phyloP scores from a whole-genome alignment of 1,139 yeast genomes.

The Wickerhamomyces sp. region DNA sequence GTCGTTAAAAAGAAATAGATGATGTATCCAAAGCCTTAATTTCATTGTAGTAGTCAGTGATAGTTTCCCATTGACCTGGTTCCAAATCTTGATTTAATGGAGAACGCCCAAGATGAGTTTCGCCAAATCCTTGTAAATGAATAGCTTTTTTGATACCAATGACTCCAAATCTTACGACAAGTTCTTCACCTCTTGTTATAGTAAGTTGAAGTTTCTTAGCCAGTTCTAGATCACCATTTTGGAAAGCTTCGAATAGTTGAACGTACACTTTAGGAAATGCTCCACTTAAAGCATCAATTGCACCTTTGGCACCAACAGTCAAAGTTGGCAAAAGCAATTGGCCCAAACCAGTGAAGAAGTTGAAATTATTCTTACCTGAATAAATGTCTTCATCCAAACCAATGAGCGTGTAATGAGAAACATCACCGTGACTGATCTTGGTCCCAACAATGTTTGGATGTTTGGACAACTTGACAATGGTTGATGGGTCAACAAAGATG shows the following conservation, averaged over 20 bases:
- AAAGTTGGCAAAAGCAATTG: slow-evolving; percentile 42
- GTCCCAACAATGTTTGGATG: slow-evolving; percentile 37
- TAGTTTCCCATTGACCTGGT: slow-evolving; percentile 19
- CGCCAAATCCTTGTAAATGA: slow-evolving; percentile 37
- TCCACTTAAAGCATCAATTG: slow-evolving; percentile 46
- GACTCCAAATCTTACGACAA: slow-evolving; percentile 39
- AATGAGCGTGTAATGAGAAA: slow-evolving; percentile 32
- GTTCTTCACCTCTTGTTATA: slow-evolving; percentile 37
- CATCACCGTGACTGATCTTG: slow-evolving; percentile 36
- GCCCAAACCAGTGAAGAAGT: slow-evolving; percentile 45
- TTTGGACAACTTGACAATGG: slow-evolving; percentile 30
- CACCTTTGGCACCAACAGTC: slow-evolving; percentile 40
- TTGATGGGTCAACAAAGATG: slow-evolving; percentile 33
- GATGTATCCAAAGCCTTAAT: slow-evolving; percentile 11
- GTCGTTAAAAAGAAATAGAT: neutral
- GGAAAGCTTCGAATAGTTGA: slow-evolving; percentile 32
- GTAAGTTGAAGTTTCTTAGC: slow-evolving; percentile 38
- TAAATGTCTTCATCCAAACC: slow-evolving; percentile 34
- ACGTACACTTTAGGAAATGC: slow-evolving; percentile 44
- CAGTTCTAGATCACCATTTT: slow-evolving; percentile 27
- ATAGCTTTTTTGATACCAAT: slow-evolving; percentile 42
- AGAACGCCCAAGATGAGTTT: slow-evolving; percentile 29
- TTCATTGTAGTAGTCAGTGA: slow-evolving; percentile 13
- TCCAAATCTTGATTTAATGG: slow-evolving; percentile 30
- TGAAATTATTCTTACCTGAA: slow-evolving; percentile 32